Conservation (phyloP, 2,329 filamentous ascomycete species). For the Pleurostoma richardsiae region DNA sequence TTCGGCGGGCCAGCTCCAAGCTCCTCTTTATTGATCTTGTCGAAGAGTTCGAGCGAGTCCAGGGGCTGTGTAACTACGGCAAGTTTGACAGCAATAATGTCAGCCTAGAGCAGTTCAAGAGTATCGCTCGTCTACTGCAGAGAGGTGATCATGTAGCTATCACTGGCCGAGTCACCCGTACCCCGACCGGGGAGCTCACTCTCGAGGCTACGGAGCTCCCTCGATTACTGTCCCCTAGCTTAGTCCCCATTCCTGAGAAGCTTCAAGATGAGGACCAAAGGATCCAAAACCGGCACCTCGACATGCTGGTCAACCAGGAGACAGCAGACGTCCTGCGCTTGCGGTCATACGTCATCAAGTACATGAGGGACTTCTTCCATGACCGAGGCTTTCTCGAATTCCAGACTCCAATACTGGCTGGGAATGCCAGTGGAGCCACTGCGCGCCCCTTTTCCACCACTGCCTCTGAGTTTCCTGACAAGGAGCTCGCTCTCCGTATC, state of each 20-base stretch:
- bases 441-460: constrained; percentile 81
- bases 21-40: constrained; percentile 81
- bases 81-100: constrained; percentile 30
- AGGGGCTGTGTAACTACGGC: constrained; percentile 69
- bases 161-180: constrained; percentile 65
- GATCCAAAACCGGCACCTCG: constrained; percentile 75
- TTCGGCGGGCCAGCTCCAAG: constrained; percentile 68
- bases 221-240: constrained; percentile 66
- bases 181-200: constrained; percentile 69
- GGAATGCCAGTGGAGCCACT: constrained; percentile 77
- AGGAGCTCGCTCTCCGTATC: constrained; percentile 73
- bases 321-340: constrained; percentile 67
- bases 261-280: constrained; percentile 67
- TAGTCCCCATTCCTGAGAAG: constrained; percentile 72
- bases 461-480: constrained; percentile 70
- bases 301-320: constrained; percentile 72
- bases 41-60: constrained; percentile 66
- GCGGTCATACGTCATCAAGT: constrained; percentile 68
- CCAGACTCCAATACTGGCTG: constrained; percentile 81
- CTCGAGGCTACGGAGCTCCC: constrained; percentile 66
- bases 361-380: constrained; percentile 70
- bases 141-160: constrained; percentile 77
- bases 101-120: constrained; percentile 43
- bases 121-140: constrained; percentile 61
- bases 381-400: constrained; percentile 76